A percentile compares a stretch with the other conserved stretches of the same genome.
These are phyloP conservation scores for Stachybotrys chlorohalonatus DNA, from an alignment of 2,329 filamentous ascomycete species.

Conservation along the genomic window DNA sequence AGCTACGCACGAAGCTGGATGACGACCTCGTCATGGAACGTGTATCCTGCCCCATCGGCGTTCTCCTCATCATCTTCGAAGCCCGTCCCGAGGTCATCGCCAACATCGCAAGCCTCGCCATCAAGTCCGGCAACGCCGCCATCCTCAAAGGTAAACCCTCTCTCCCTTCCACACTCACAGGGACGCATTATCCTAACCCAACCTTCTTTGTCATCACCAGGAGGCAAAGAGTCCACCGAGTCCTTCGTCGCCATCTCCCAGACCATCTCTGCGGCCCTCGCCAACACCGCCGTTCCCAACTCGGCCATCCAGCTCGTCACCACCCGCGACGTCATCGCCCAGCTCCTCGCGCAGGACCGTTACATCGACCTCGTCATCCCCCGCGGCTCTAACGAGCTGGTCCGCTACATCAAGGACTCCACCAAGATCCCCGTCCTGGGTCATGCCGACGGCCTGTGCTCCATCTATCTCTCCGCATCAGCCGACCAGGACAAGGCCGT, in stretches of 20 bases:
- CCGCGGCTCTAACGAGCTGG: constrained; percentile 80
- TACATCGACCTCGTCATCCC: constrained; percentile 95
- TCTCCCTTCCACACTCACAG: background rate
- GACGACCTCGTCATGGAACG: constrained; percentile 78
- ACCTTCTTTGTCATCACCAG: constrained; percentile 24
- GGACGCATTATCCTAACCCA: background rate
- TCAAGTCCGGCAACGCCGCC: constrained; percentile 95
- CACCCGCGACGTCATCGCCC: constrained; percentile 80
- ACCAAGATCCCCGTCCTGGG: constrained; percentile 94
- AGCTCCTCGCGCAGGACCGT: constrained; percentile 76
- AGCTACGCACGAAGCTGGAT: constrained; percentile 76
- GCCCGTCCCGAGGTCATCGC: constrained; percentile 96
- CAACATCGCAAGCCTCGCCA: constrained; percentile 89
- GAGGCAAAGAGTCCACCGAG: constrained; percentile 89
- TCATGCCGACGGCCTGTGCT: constrained; percentile 90
- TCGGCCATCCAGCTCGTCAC: constrained; percentile 88
- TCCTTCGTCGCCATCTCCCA: constrained; percentile 89
- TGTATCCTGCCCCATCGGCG: constrained; percentile 88
- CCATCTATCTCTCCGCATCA: constrained; percentile 72
- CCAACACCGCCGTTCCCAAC: constrained; percentile 66
- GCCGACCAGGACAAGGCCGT: constrained; percentile 65
- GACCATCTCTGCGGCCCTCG: constrained; percentile 72
- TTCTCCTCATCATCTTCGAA: constrained; percentile 98
- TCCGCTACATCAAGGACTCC: constrained; percentile 78
- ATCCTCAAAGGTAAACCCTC: constrained; percentile 68